A percentile compares a stretch with the other conserved stretches of the same genome.
phyloP scores from a whole-genome alignment of 805 yeast species.

The Dipodascus albidus region DNA sequence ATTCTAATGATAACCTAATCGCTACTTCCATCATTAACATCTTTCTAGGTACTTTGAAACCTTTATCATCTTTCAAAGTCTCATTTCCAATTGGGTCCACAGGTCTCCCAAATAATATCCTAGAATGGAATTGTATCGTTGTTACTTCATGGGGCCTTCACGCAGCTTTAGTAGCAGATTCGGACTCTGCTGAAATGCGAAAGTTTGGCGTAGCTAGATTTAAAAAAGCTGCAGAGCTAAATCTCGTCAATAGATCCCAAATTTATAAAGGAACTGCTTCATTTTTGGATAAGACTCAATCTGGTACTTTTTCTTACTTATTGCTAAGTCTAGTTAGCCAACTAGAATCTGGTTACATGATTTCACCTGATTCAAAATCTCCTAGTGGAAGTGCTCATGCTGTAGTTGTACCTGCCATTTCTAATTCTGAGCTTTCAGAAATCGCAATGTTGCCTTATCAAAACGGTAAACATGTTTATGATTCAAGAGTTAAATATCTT shows the following conservation, averaged over 20 bases:
- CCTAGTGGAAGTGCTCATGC: slow-evolving; percentile 31
- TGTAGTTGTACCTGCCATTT: slow-evolving; percentile 31
- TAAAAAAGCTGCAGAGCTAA: slow-evolving; percentile 49
- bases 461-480: slow-evolving; percentile 41
- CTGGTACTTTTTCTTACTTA: slow-evolving; percentile 46
- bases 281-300: slow-evolving; percentile 10
- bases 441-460: slow-evolving; percentile 48
- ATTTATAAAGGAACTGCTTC: slow-evolving; percentile 35
- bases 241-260: slow-evolving; percentile 39
- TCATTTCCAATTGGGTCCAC: slow-evolving; percentile 29
- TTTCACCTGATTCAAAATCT: slow-evolving; percentile 49
- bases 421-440: slow-evolving; percentile 33
- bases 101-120: slow-evolving; percentile 7
- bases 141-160: slow-evolving; percentile 83
- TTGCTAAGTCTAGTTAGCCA: slow-evolving; percentile 42
- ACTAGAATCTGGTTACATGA: slow-evolving; percentile 49
- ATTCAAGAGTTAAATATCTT: slow-evolving; percentile 38
- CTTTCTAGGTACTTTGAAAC: slow-evolving; percentile 18
- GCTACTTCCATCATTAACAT: slow-evolving; percentile 21
- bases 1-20: slow-evolving; percentile 23
- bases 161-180: slow-evolving; percentile 71
- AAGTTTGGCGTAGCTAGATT: slow-evolving; percentile 57
- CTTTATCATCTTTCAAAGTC: slow-evolving; percentile 36
- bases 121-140: slow-evolving; percentile 34
- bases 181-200: slow-evolving; percentile 59